phyloP scores from a whole-genome alignment of 768 basidiomycete genomes.

The Boletus subcaerulescens region DNA sequence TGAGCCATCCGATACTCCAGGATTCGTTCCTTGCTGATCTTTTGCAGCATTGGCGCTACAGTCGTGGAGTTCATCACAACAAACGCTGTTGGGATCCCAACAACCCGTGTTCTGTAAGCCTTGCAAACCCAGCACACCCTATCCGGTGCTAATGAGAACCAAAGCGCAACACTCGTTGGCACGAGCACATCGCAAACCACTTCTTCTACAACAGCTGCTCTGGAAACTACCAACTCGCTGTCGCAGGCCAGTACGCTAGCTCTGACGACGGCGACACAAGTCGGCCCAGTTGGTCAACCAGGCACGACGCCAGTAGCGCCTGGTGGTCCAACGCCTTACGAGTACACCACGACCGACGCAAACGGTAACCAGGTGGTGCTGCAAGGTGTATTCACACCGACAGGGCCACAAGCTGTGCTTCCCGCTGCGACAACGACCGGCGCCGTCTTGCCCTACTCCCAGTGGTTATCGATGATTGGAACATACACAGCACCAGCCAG shows the following conservation, averaged over 20 bases:
- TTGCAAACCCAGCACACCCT: not conserved
- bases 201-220: not conserved
- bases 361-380: slow-evolving; percentile 22
- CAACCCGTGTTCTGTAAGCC: slow-evolving; percentile 46
- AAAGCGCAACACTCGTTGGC: slow-evolving; percentile 15
- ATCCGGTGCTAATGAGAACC: slow-evolving; percentile 5
- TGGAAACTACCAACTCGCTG: slow-evolving; percentile 19
- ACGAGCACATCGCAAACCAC: slow-evolving; percentile 2
- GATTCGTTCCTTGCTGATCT: slow-evolving; percentile 11
- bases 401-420: slow-evolving; percentile 27
- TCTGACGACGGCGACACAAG: slow-evolving; percentile 19
- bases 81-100: slow-evolving; percentile 37
- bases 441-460: slow-evolving; percentile 26
- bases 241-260: slow-evolving; percentile 14
- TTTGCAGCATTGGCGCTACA: slow-evolving; percentile 45
- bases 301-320: slow-evolving; percentile 36
- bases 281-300: slow-evolving; percentile 52
- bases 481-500: slow-evolving; percentile 28
- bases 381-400: slow-evolving; percentile 32
- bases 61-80: slow-evolving; percentile 48
- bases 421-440: slow-evolving; percentile 29
- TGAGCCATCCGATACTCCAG: slow-evolving; percentile 30
- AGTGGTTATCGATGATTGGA: slow-evolving; percentile 31
- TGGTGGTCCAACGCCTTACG: slow-evolving; percentile 48
- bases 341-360: slow-evolving; percentile 46